phyloP scores from a whole-genome alignment of 2,329 filamentous ascomycete species.

The Paramyrothecium sp. region DNA sequence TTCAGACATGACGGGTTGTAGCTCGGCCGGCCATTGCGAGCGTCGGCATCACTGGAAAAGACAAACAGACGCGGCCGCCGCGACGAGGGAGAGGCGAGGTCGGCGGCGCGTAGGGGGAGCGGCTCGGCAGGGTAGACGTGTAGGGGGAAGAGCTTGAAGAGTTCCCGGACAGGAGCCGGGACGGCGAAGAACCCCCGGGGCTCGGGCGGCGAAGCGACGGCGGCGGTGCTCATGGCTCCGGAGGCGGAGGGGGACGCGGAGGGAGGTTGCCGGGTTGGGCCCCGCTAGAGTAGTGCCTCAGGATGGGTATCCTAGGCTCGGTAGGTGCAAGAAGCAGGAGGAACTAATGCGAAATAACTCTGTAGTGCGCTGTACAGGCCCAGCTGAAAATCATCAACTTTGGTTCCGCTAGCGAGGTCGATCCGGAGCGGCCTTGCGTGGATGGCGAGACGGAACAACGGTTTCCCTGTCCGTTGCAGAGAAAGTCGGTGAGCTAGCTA shows the following conservation, averaged over 20 bases:
- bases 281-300: no score
- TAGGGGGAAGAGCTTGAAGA: conserved; percentile 86
- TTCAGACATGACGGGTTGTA: conserved; percentile 93
- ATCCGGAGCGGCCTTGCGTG: no score
- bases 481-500: not conserved
- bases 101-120: conserved; percentile 61
- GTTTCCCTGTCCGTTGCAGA: not conserved
- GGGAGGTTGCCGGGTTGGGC: no score
- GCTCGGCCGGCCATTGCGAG: conserved; percentile 62
- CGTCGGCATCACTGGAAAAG: conserved; percentile 68
- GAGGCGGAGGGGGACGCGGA: not conserved
- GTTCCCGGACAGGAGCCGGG: conserved; percentile 72
- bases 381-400: no score
- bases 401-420: no score
- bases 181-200: conserved; percentile 50
- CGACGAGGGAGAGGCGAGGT: conserved; percentile 30
- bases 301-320: no score
- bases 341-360: no score
- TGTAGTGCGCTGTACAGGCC: no score
- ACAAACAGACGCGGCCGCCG: conserved; percentile 66
- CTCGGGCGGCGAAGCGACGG: conserved; percentile 6
- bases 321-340: no score
- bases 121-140: conserved; percentile 71
- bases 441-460: not conserved
- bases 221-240: conserved; percentile 3